These are phyloP conservation scores for Kazachstania martiniae DNA, from an alignment of 805 yeast species.

Conservation along the genomic window DNA sequence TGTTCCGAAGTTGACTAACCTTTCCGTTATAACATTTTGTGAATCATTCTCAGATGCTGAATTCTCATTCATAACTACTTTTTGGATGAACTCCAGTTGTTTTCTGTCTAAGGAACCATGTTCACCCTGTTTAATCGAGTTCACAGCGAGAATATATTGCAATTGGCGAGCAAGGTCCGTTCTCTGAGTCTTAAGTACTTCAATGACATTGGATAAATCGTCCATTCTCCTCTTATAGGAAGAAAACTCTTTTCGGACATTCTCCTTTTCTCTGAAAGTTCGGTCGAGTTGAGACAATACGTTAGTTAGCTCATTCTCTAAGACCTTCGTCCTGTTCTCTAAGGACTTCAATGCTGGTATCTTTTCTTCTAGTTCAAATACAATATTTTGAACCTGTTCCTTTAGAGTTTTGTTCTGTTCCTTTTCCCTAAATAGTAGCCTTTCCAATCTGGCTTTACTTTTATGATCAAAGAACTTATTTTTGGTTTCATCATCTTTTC, in stretches of 20 bases:
- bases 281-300: constrained; percentile 46
- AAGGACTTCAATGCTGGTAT: constrained; percentile 67
- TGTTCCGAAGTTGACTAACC: constrained; percentile 60
- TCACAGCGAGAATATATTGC: constrained; percentile 31
- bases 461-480: too few species aligned
- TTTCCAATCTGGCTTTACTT: too few species aligned
- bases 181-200: constrained; percentile 44
- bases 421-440: constrained; percentile 57
- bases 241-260: constrained; percentile 20
- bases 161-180: constrained; percentile 75
- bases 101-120: constrained; percentile 48
- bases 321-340: constrained; percentile 42
- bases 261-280: constrained; percentile 38
- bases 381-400: constrained; percentile 56
- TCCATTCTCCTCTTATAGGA: constrained; percentile 16
- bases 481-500: too few species aligned
- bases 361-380: constrained; percentile 65
- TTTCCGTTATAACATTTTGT: constrained; percentile 56
- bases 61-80: constrained; percentile 31
- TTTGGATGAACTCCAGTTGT: constrained; percentile 56
- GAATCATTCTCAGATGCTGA: constrained; percentile 47
- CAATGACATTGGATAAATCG: constrained; percentile 28
- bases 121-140: constrained; percentile 37
- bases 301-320: constrained; percentile 47
- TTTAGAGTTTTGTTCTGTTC: constrained; percentile 63